These are phyloP conservation scores for Diaporthe batatas DNA, from an alignment of 2,329 filamentous ascomycete species.

Conservation along the genomic window DNA sequence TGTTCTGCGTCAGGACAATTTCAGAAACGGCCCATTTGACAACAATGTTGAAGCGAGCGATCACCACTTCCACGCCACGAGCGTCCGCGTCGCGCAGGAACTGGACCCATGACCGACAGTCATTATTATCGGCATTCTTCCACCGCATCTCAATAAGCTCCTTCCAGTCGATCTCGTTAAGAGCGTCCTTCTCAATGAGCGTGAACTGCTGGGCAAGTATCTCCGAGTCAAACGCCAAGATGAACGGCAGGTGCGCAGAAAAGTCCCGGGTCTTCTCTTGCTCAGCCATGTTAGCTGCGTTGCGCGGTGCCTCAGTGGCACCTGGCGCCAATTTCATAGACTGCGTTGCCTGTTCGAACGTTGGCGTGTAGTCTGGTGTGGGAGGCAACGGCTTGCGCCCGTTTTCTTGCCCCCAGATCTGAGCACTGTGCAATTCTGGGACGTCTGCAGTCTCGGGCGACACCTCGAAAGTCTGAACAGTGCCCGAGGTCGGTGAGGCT, in stretches of 20 bases:
- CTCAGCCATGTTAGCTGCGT: slow-evolving; percentile 51
- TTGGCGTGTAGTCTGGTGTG: slow-evolving; percentile 65
- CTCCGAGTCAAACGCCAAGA: slow-evolving; percentile 84
- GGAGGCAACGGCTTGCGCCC: slow-evolving; percentile 60
- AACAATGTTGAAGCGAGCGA: slow-evolving; percentile 89
- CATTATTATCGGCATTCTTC: slow-evolving; percentile 76
- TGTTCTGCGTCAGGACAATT: slow-evolving; percentile 78
- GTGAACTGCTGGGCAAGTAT: slow-evolving; percentile 86
- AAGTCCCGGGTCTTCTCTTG: slow-evolving; percentile 53
- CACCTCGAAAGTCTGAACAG: slow-evolving; percentile 61
- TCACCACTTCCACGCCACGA: slow-evolving; percentile 84
- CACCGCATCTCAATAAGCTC: slow-evolving; percentile 87
- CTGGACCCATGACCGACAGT: slow-evolving; percentile 83
- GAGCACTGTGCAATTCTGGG: slow-evolving; percentile 57
- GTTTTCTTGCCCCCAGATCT: slow-evolving; percentile 51
- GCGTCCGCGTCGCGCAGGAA: slow-evolving; percentile 81
- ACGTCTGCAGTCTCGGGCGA: slow-evolving; percentile 55
- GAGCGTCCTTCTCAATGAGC: slow-evolving; percentile 85
- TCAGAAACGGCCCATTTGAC: slow-evolving; percentile 90
- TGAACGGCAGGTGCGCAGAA: slow-evolving; percentile 80
- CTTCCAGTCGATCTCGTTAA: slow-evolving; percentile 91
- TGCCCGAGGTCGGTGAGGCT: slow-evolving; percentile 62
- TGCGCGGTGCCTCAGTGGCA: slow-evolving; percentile 54
- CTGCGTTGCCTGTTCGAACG: slow-evolving; percentile 54
- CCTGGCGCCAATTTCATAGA: slow-evolving; percentile 49